Conservation (phyloP, 1,139 yeast genomes). For the Hemisphaericaspora xylanilytica region DNA sequence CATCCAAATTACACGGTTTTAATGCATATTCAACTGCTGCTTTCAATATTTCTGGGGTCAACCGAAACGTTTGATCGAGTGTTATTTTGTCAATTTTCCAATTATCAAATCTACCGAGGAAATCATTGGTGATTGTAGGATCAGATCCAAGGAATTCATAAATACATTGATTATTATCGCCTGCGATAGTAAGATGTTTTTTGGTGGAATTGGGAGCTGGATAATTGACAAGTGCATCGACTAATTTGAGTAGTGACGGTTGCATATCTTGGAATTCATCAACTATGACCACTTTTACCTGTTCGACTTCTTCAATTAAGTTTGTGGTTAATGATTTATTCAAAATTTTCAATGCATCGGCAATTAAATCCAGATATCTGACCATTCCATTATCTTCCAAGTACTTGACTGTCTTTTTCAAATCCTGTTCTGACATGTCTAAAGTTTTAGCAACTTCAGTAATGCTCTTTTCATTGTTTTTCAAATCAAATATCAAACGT, state of each 20-base stretch:
- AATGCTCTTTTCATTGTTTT: conserved; percentile 26
- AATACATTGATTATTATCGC: conserved; percentile 72
- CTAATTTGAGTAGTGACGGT: conserved; percentile 46
- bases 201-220: conserved; percentile 23
- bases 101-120: conserved; percentile 21
- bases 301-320: conserved; percentile 24
- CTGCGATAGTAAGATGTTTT: conserved; percentile 64
- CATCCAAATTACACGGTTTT: conserved; percentile 10
- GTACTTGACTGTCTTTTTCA: conserved; percentile 21
- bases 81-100: conserved; percentile 25
- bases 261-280: conserved; percentile 80
- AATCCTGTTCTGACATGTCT: conserved; percentile 22
- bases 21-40: conserved; percentile 36
- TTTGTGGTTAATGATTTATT: conserved; percentile 3
- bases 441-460: conserved; percentile 25
- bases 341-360: conserved; percentile 30
- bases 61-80: conserved; percentile 54
- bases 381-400: conserved; percentile 32
- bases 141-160: conserved; percentile 63
- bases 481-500: conserved; percentile 29
- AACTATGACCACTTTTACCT: conserved; percentile 46
- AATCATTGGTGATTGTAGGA: conserved; percentile 26
- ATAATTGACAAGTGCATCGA: conserved; percentile 35
- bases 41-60: conserved; percentile 53
- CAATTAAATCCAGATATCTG: conserved; percentile 36